Evolutionary conservation across 1,284 basidiomycete genomes (phyloP).

Genomic region (Rhodotorula sp.): DNA sequence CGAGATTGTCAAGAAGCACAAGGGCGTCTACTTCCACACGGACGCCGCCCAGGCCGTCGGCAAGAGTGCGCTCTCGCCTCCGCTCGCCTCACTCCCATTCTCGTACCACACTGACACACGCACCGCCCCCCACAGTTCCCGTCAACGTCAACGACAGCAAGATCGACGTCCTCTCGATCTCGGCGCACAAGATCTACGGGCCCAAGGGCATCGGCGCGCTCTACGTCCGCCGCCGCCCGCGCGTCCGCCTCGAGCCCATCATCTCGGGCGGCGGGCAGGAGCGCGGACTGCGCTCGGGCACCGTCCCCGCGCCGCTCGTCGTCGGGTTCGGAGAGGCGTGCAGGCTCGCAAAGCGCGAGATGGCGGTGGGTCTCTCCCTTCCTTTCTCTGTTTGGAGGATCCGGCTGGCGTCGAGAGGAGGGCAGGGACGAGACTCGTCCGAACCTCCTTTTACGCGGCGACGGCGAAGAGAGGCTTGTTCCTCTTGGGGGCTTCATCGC

Average conservation of each 20-base stretch:
- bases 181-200: slow-evolving; percentile 97
- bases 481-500: background rate
- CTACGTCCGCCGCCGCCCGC: slow-evolving; percentile 88
- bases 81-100: background rate
- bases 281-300: slow-evolving; percentile 90
- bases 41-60: slow-evolving; percentile 96
- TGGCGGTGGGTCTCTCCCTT: slow-evolving; percentile 67
- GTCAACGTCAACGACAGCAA: slow-evolving; percentile 94
- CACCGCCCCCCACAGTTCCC: slow-evolving; percentile 55
- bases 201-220: slow-evolving; percentile 96
- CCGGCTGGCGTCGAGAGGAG: too few relatives aligned
- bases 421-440: slow-evolving; percentile 54
- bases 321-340: slow-evolving; percentile 96
- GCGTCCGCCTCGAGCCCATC: slow-evolving; percentile 93
- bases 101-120: background rate
- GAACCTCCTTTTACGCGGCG: background rate
- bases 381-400: background rate
- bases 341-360: slow-evolving; percentile 85
- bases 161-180: slow-evolving; percentile 93
- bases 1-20: slow-evolving; percentile 71
- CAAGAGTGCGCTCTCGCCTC: slow-evolving; percentile 29
- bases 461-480: background rate
- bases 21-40: slow-evolving; percentile 92
- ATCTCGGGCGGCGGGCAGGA: slow-evolving; percentile 97
- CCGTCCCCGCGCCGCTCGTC: slow-evolving; percentile 82